Evolutionary conservation across 768 basidiomycete genomes (phyloP).

Genomic region (Chalciporus sphaerocephalus): DNA sequence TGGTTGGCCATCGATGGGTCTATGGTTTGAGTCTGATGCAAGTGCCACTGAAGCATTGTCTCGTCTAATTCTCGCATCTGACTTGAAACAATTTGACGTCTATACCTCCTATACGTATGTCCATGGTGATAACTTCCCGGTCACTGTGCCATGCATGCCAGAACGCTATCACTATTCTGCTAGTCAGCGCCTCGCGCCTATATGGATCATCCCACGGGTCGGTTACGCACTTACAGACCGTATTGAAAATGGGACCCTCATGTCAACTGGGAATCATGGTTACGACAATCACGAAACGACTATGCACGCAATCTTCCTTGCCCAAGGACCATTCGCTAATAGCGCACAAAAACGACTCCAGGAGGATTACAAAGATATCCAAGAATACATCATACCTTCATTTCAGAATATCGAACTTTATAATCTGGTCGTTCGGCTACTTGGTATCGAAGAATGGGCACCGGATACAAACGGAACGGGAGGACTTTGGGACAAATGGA

Average conservation of each 20-base stretch:
- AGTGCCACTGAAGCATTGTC: conserved; percentile 54
- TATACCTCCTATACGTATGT: conserved; percentile 16
- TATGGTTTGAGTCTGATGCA: conserved; percentile 61
- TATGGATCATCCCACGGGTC: conserved; percentile 76
- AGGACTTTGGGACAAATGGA: conserved; percentile 75
- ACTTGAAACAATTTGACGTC: conserved; percentile 58
- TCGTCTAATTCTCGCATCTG: conserved; percentile 47
- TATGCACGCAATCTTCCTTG: conserved; percentile 88
- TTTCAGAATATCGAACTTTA: conserved; percentile 85
- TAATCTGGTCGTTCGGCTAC: conserved; percentile 68
- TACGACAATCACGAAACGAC: conserved; percentile 72
- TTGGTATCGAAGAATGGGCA: conserved; percentile 53
- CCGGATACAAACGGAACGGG: conserved; percentile 70
- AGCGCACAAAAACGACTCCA: conserved; percentile 1
- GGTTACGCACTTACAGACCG: conserved; percentile 75
- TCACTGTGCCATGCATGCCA: conserved; percentile 52
- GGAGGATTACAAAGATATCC: conserved; percentile 27
- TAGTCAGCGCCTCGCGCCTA: conserved; percentile 71
- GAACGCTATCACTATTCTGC: conserved; percentile 68
- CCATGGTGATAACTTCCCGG: not conserved
- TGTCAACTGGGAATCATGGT: conserved; percentile 82
- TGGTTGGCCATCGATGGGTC: conserved; percentile 77
- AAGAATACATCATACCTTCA: conserved; percentile 58
- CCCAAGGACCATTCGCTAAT: conserved; percentile 76
- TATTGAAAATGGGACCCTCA: conserved; percentile 44